Conservation (phyloP, 2,329 filamentous ascomycete species). For the Fusarium poae region DNA sequence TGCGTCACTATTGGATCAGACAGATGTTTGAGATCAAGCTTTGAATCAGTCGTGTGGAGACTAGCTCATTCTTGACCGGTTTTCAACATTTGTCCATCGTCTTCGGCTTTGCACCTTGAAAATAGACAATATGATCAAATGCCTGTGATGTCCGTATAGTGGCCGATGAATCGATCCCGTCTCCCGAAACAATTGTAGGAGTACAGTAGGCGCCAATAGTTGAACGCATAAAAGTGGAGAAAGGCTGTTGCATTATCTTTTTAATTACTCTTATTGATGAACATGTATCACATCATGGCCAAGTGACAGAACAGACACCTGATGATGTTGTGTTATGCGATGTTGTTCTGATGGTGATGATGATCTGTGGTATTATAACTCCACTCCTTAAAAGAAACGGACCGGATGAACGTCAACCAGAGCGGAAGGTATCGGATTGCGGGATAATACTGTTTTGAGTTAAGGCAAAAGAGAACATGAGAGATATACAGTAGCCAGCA, state of each 20-base stretch:
- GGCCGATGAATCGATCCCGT: constrained; percentile 35
- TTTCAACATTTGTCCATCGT: not conserved
- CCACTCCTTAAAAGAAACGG: constrained; percentile 34
- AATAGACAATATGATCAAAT: not conserved
- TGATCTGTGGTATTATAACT: constrained; percentile 19
- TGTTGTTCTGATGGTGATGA: constrained; percentile 13
- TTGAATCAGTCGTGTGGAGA: constrained; percentile 21
- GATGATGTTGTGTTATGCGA: constrained; percentile 23
- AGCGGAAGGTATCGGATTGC: constrained; percentile 38
- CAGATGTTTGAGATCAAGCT: constrained; percentile 19
- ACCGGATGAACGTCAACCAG: constrained; percentile 31
- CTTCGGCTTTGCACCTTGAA: constrained; percentile 3
- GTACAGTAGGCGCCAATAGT: constrained; percentile 21
- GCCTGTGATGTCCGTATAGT: constrained; percentile 13
- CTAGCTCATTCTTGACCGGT: constrained; percentile 1
- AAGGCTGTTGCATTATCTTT: constrained; percentile 20
- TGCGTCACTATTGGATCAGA: constrained; percentile 38
- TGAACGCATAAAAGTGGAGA: constrained; percentile 35
- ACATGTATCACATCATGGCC: constrained; percentile 29
- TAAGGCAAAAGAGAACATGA: constrained; percentile 18
- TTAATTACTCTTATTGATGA: constrained; percentile 12
- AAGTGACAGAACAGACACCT: constrained; percentile 38
- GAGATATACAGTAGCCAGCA: not conserved
- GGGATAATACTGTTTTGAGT: constrained; percentile 28
- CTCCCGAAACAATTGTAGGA: constrained; percentile 32